These are phyloP conservation scores for Calonectria pseudoturangicola DNA, from an alignment of 2,329 filamentous ascomycete species.

Conservation along the genomic window DNA sequence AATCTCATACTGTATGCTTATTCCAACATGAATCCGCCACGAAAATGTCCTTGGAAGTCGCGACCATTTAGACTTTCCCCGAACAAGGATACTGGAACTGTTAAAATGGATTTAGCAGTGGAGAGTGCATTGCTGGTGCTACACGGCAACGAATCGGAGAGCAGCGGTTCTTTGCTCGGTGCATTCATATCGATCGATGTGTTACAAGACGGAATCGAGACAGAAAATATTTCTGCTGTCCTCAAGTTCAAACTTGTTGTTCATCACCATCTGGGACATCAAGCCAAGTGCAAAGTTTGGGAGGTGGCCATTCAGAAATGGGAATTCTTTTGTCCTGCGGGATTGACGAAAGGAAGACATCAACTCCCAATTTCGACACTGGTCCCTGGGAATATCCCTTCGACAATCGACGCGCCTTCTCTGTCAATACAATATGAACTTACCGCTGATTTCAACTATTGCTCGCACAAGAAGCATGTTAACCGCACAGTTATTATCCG, in stretches of 20 bases:
- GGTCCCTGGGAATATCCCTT: neutral
- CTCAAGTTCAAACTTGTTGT: constrained; percentile 4
- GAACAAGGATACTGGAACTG: neutral
- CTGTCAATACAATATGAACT: constrained; percentile 1
- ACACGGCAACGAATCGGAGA: neutral
- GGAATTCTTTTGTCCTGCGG: neutral
- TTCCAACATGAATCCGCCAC: neutral
- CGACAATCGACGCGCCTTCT: neutral
- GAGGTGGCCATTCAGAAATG: neutral
- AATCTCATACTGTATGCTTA: too few relatives aligned
- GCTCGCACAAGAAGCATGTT: neutral
- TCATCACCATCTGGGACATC: neutral
- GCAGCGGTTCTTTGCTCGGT: neutral
- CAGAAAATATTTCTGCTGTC: neutral
- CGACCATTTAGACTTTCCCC: too few relatives aligned
- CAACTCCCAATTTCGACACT: neutral
- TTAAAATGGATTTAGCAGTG: neutral
- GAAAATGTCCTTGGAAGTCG: neutral
- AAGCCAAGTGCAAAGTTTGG: neutral
- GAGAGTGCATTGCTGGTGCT: neutral
- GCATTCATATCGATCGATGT: neutral
- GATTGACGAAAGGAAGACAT: neutral
- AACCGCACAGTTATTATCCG: neutral
- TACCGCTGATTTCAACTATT: neutral
- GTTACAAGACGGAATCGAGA: neutral